Evolutionary conservation across 352 stramenopile genomes (phyloP).

Genomic region (Globisporangium middletonii): DNA sequence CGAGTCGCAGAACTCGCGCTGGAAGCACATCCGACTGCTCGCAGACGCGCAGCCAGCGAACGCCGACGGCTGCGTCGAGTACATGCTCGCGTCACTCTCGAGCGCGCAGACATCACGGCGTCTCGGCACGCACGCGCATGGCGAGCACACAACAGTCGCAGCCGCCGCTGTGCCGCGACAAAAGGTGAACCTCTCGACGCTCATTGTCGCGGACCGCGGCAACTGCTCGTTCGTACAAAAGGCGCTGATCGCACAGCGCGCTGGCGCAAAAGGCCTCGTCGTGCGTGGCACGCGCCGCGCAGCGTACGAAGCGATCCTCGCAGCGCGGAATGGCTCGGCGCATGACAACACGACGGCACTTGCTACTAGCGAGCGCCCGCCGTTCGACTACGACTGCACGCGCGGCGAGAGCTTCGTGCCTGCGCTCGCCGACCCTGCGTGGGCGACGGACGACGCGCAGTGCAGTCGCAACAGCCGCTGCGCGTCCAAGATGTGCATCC

Average conservation of each 20-base stretch:
- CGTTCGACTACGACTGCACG: slow-evolving; percentile 70
- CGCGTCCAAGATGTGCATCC: slow-evolving; percentile 47
- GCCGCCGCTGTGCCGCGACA: not conserved
- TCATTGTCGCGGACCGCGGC: slow-evolving; percentile 63
- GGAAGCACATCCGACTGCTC: slow-evolving; percentile 44
- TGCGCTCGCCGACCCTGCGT: slow-evolving; percentile 27
- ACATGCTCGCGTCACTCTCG: slow-evolving; percentile 14
- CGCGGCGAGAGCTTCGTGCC: slow-evolving; percentile 52
- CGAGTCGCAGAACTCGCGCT: slow-evolving; percentile 38
- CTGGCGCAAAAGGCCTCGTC: slow-evolving; percentile 48
- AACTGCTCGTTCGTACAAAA: slow-evolving; percentile 77
- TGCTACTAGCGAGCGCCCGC: slow-evolving; percentile 15
- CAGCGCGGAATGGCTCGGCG: slow-evolving; percentile 21
- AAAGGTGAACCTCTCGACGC: slow-evolving; percentile 14
- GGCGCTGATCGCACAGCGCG: slow-evolving; percentile 38
- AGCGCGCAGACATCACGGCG: not conserved
- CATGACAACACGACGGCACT: slow-evolving; percentile 23
- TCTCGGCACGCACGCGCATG: not conserved
- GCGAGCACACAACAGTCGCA: not conserved
- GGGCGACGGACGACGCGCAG: slow-evolving; percentile 34
- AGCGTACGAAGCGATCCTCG: slow-evolving; percentile 44
- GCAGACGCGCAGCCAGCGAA: slow-evolving; percentile 15
- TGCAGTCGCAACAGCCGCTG: slow-evolving; percentile 32
- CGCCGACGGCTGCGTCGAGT: slow-evolving; percentile 34
- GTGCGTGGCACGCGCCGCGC: slow-evolving; percentile 52